Evolutionary conservation across 768 basidiomycete genomes (phyloP).

Genomic region (Pisolithus microcarpus): DNA sequence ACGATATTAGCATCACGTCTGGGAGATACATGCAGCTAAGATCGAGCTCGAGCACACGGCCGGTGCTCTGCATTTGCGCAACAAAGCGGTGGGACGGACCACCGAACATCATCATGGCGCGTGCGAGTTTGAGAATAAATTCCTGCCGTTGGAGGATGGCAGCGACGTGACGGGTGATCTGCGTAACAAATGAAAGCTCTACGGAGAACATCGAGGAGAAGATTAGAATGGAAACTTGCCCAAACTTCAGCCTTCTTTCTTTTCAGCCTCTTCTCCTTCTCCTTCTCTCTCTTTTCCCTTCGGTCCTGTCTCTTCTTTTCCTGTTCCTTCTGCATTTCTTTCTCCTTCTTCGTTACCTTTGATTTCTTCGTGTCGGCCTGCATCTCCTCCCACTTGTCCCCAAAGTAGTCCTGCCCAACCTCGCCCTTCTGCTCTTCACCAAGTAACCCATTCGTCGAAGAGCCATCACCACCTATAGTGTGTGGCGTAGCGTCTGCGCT

Average conservation of each 20-base stretch:
- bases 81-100: constrained; percentile 78
- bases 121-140: constrained; percentile 76
- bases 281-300: constrained; percentile 33
- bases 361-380: constrained; percentile 21
- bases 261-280: constrained; percentile 41
- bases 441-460: constrained; percentile 13
- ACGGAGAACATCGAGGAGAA: background rate
- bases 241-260: constrained; percentile 71
- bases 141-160: constrained; percentile 76
- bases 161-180: constrained; percentile 82
- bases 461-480: constrained; percentile 1
- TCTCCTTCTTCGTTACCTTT: constrained; percentile 18
- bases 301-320: constrained; percentile 35
- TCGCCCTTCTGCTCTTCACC: constrained; percentile 13
- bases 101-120: constrained; percentile 88
- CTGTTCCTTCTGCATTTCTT: constrained; percentile 11
- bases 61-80: constrained; percentile 74
- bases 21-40: constrained; percentile 70
- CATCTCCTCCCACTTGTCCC: constrained; percentile 16
- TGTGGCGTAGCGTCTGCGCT: background rate
- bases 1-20: constrained; percentile 71
- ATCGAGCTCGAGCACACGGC: constrained; percentile 68
- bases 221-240: constrained; percentile 36
- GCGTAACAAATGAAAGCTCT: background rate
- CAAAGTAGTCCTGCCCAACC: constrained; percentile 20